Base-by-base conservation (phyloP, 2,329 filamentous ascomycete species). In the Lojkania enalia region DNA sequence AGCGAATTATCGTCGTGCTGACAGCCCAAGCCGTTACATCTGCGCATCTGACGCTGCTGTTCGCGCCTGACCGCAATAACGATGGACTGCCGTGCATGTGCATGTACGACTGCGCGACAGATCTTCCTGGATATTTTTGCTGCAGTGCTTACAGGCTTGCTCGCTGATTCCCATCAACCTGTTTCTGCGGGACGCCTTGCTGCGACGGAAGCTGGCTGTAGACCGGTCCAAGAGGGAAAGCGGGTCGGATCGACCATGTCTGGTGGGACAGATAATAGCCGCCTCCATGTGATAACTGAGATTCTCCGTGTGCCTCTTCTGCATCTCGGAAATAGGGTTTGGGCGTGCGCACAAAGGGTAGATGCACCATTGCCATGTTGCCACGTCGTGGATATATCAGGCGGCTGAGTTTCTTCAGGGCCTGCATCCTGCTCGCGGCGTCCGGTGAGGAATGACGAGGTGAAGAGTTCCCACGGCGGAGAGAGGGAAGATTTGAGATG, bases 151-250 rank as follows among this genome's bases (percentile, higher is more conserved):
- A 9, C 9, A 6, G 14, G 5, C 13, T 7, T 37, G 35, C 18
- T 20, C 6, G 9, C 9, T 27, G 5, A 14, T n/a, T 36, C 25
- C 31, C 31, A 31, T 31, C 25, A 31, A 39, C 33, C 19, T 29
- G 42, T 25, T 19, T 31, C 35, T 54, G 51, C 50, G 47, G 53
- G 43, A 41, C 12, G 51, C 56, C 49, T 45, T 52, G 54, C 55
- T 49, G 46, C 44, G 35, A 42, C 51, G 32, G 42, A 46, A 43
- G 43, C 50, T 49, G 23, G 23, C 7, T 27, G n/a, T n/a, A 27
- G n/a, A 7, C n/a, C 23, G 23, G 7, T n/a, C 23, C 7, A 27
- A 27, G 7, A 27, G 23, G 23, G n/a, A 51, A 51, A 41, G 38
- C 36, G 45, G 46, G 29, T 48, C 37, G 39, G 36, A 51, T 52